Percentiles rank a stretch among this genome's conserved stretches.
phyloP scores from a whole-genome alignment of 495 filamentous ascomycete species.

The Lasiosphaeriaceae sp. region DNA sequence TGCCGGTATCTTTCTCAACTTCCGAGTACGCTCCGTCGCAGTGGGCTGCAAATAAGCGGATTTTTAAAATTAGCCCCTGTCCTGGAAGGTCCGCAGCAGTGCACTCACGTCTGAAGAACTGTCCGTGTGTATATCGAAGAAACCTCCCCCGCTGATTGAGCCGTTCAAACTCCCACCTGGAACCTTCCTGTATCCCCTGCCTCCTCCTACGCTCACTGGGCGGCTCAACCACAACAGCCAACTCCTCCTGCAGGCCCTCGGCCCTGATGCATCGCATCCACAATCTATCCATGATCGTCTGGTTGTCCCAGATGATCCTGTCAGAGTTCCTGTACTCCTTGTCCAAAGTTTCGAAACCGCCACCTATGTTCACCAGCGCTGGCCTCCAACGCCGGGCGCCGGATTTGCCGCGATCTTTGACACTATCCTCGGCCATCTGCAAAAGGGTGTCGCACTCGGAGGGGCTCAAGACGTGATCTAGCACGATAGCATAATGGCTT shows the following conservation, averaged over 20 bases:
- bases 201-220: not conserved
- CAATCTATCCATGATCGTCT: constrained; percentile 56
- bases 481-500: constrained; percentile 53
- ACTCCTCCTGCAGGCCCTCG: constrained; percentile 25
- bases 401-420: constrained; percentile 14
- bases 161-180: constrained; percentile 50
- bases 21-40: constrained; percentile 69
- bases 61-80: not conserved
- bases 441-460: constrained; percentile 58
- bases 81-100: not conserved
- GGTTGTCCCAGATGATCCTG: constrained; percentile 69
- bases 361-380: constrained; percentile 67
- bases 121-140: constrained; percentile 68
- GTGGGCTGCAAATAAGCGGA: constrained; percentile 50
- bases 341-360: constrained; percentile 52
- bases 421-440: constrained; percentile 52
- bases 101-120: constrained; percentile 66
- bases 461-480: constrained; percentile 60
- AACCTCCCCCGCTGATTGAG: constrained; percentile 80
- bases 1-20: constrained; percentile 41
- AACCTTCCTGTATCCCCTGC: too few relatives aligned
- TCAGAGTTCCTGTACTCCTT: constrained; percentile 62
- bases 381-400: constrained; percentile 51
- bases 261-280: constrained; percentile 47
- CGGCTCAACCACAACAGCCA: constrained; percentile 19